Percentiles rank a stretch among this genome's conserved stretches.
Evolutionary conservation across 2,329 filamentous ascomycete species (phyloP).

Genomic region (Leptographium flavum): DNA sequence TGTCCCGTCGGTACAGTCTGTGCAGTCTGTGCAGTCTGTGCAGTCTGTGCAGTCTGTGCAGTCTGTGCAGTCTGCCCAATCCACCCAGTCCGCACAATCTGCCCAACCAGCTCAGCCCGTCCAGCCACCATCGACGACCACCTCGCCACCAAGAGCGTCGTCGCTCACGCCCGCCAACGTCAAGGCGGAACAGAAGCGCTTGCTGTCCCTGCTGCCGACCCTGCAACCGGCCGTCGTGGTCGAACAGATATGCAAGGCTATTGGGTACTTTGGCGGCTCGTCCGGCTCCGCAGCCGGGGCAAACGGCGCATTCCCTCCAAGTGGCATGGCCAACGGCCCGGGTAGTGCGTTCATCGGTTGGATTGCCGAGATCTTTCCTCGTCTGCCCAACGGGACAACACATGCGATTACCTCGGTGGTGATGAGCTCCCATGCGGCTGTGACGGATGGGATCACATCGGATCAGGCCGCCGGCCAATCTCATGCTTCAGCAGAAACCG

Average conservation of each 20-base stretch:
- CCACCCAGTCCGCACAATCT: not conserved
- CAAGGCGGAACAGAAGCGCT: constrained; percentile 44
- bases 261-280: constrained; percentile 49
- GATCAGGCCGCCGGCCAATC: not conserved
- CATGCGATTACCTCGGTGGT: not conserved
- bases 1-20: not conserved
- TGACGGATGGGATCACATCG: not conserved
- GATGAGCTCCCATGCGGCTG: too few relatives aligned
- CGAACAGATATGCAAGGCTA: constrained; percentile 46
- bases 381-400: constrained; percentile 11
- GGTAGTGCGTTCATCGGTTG: constrained; percentile 46
- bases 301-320: constrained; percentile 38
- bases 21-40: constrained; percentile 3
- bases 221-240: constrained; percentile 42
- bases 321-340: constrained; percentile 39
- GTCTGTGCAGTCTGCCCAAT: not conserved
- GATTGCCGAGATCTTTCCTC: constrained; percentile 49
- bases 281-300: constrained; percentile 37
- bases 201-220: constrained; percentile 40
- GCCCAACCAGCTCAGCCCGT: not conserved
- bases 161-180: constrained; percentile 30
- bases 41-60: constrained; percentile 5
- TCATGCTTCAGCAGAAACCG: not conserved
- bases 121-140: not conserved
- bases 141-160: not conserved